Conservation (phyloP, 2,329 filamentous ascomycete genomes). For the Nemania sp. region DNA sequence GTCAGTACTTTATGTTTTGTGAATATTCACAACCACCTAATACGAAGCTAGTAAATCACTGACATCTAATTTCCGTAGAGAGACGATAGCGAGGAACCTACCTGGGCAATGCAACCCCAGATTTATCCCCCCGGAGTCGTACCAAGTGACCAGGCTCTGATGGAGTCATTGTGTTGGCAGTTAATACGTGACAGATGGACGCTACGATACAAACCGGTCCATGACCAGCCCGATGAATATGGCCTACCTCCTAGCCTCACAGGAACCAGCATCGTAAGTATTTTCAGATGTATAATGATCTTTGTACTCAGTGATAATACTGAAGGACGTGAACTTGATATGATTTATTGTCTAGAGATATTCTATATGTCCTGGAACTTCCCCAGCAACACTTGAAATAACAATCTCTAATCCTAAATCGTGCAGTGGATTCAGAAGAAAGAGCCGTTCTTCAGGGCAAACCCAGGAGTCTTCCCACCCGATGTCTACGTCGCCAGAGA, state of each 20-base stretch:
- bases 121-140: neutral
- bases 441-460: neutral
- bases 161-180: slow-evolving; percentile 11
- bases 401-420: neutral
- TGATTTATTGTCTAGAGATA: too few relatives aligned
- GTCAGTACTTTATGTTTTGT: neutral
- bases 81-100: neutral
- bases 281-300: too few relatives aligned
- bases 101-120: slow-evolving; percentile 1
- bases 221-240: neutral
- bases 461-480: neutral
- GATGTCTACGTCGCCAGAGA: neutral
- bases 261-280: slow-evolving; percentile 2
- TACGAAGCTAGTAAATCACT: neutral
- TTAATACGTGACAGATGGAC: neutral
- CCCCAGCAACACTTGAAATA: too few relatives aligned
- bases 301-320: too few relatives aligned
- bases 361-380: too few relatives aligned
- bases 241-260: neutral
- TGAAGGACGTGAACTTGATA: too few relatives aligned
- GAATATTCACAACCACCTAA: neutral
- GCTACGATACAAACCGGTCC: neutral
- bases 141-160: slow-evolving; percentile 6
- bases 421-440: slow-evolving; percentile 12
- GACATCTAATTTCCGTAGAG: neutral